A percentile compares a stretch with the other conserved stretches of the same genome.
phyloP scores from a whole-genome alignment of 2,329 filamentous ascomycete species.

The Colletotrichum kahawae region DNA sequence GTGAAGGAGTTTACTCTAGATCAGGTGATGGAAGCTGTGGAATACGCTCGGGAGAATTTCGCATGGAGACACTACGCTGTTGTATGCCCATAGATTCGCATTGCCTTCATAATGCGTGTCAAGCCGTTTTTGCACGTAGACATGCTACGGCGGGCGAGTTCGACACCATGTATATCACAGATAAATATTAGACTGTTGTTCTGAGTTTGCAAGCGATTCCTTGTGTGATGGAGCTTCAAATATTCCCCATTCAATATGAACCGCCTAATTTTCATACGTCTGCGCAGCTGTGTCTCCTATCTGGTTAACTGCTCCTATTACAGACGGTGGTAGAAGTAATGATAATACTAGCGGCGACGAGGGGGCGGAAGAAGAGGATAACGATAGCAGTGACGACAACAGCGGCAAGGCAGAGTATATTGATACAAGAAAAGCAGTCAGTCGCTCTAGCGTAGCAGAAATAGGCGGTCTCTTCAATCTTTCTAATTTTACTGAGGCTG shows the following conservation, averaged over 20 bases:
- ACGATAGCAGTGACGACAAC: background rate
- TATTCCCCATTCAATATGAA: too few species aligned
- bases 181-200: background rate
- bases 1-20: background rate
- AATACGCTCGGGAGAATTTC: background rate
- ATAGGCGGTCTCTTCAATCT: background rate
- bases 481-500: background rate
- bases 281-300: too few species aligned
- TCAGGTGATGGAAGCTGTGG: background rate
- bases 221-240: background rate
- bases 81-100: background rate
- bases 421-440: background rate
- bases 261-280: too few species aligned
- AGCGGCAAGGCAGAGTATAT: fast-evolving
- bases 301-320: too few species aligned
- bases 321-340: too few species aligned
- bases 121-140: background rate
- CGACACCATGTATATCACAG: too few species aligned
- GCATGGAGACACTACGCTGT: background rate
- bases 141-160: background rate
- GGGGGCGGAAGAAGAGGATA: too few species aligned
- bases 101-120: background rate
- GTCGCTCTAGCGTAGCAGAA: fast-evolving
- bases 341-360: too few species aligned
- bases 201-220: background rate